Evolutionary conservation across 2,329 filamentous ascomycete genomes (phyloP), one percentile per base, ranked within the genome.

Genomic region (Cladophialophora immunda): DNA sequence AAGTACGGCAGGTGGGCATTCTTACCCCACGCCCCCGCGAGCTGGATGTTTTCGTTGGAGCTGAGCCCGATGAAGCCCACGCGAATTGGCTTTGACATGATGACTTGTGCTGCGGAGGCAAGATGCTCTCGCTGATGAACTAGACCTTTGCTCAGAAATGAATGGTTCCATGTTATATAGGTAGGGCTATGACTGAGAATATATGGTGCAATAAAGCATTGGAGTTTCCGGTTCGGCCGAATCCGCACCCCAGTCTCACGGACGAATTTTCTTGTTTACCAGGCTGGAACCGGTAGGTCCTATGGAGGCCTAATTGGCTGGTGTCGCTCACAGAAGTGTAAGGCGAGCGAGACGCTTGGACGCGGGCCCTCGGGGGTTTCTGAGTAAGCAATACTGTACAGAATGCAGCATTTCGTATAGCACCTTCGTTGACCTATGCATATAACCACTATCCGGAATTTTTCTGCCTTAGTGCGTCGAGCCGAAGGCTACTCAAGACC

Each of bases 1-100:
- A 65, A 45, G 45, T 65, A 65, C 7, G 62, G 62, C 17, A 65
- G 54, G 50, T 65, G 62, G 25, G 38, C 53, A 17, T 25, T 38
- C 34, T 29, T 15, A 7, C 34, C 62, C 62, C 62, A 65, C 3
- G 55, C 25, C 0, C 62, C 57, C 8, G 6, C 47, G 3, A 58
- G 45, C 13, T 41, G 29, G 15, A 41, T 30, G 3, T 29, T 62
- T 54, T 30, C 8, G 19, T 32, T 29, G 19, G 59, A 62, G 25
- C 11, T 55, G 15, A 62, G 50, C 29, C 59, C 59, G 25, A 62
- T 54, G 50, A 62, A 45, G 30, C 59, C 59, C 7, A 62, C 59
- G 9, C 59, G 59, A 19, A 62, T 62, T 30, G 59, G 59, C 36
- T 55, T 55, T n/a, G 50, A 25, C 59, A 62, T 62, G 30, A 25